Conservation (phyloP, 2,329 filamentous ascomycete genomes). For the Fusarium denticulatum region DNA sequence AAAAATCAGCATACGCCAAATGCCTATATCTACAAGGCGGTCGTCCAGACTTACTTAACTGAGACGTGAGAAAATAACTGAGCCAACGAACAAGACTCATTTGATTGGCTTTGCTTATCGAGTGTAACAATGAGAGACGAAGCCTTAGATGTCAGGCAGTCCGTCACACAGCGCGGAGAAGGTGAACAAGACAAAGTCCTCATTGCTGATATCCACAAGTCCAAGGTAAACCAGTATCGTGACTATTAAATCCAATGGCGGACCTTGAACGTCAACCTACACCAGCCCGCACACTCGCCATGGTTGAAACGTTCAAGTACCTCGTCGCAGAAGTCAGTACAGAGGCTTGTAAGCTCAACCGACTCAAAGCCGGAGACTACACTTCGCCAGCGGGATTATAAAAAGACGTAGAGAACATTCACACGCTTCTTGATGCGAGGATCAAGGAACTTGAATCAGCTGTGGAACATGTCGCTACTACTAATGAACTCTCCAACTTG, state of each 20-base stretch:
- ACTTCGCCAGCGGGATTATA: not conserved
- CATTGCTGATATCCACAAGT: not conserved
- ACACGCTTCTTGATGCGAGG: not conserved
- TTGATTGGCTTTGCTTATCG: not conserved
- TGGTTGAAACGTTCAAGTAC: not conserved
- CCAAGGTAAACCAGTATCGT: not conserved
- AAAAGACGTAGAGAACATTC: not conserved
- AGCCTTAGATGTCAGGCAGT: not conserved
- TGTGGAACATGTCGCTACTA: not conserved
- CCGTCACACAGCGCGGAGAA: not conserved
- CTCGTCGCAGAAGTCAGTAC: not conserved
- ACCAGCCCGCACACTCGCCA: not conserved
- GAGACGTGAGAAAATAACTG: too few species aligned
- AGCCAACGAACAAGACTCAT: not conserved
- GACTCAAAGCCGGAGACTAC: fast-evolving
- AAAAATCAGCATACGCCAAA: too few species aligned
- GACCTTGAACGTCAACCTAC: not conserved
- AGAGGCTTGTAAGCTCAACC: not conserved
- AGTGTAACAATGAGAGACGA: fast-evolving
- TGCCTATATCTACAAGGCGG: too few species aligned
- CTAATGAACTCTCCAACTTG: not conserved
- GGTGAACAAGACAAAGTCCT: not conserved
- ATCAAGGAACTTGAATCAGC: not conserved
- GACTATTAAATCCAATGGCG: fast-evolving
- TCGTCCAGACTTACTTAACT: too few species aligned